Base-by-base conservation (phyloP, 805 yeast genomes). In the Scheffersomyces stipitis region DNA sequence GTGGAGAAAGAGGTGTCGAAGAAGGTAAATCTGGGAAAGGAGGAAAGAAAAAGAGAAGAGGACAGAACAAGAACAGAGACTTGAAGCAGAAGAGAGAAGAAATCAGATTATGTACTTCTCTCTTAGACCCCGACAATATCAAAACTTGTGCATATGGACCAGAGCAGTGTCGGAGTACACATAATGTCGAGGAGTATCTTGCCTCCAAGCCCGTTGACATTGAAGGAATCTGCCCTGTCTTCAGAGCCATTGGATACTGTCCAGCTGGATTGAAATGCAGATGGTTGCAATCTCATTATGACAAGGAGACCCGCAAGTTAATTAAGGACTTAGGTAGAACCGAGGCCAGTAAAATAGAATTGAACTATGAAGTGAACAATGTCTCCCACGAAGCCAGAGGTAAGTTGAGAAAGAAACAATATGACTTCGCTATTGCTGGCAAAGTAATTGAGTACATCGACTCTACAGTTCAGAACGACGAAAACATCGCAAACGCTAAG, bases 211-310 rank as follows among this genome's bases (percentile, higher is more conserved):
- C 80, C 1, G 71, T 63, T 0, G 98, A 93, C 56, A 64, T 87
- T 15, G 76, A 72, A 7, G 95, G 95, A 0, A 53, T 52, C 1
- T 93, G 99, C 62, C 98, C 99, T 0, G 96, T 87, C 3, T 89
- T 66, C 55, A 68, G 67, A 23, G 83, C 85, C 1, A 68, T 87
- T 24, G 99, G 99, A 0, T 81, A 78, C 53, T 93, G 99, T 69
- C 96, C 96, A 3, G 76, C 84, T 43, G 99, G 99, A 0, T 64
- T 86, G 50, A 91, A 87, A 59, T 93, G 99, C 65, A 78, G 96
- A 51, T 93, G 96, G 87, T 73, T 93, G 39, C 66, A 75, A 3
- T 76, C 86, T 12, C 98, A 93, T 64, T 75, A 66, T 52, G 57
- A 74, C 47, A 54, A 53, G 22, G 82, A 69, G 38, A 61, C 71